Evolutionary conservation across 129 eudicot genomes (phyloP).

Genomic region (Lonicera japonica): DNA sequence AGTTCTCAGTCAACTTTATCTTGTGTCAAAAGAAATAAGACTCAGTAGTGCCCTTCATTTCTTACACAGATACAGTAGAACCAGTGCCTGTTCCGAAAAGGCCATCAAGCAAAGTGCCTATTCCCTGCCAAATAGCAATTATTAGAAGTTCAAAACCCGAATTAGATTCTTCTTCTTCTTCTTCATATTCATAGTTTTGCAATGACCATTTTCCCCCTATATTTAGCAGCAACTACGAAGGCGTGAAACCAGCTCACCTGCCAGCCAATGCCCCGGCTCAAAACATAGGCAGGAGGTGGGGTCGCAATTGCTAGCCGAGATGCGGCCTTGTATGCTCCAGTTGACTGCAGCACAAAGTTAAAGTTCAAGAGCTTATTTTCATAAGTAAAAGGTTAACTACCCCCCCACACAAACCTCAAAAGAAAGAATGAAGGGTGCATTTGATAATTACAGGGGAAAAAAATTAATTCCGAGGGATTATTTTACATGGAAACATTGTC

Average conservation of each 20-base stretch:
- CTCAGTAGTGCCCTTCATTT: neutral
- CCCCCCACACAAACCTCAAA: too few relatives aligned
- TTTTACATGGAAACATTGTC: too few relatives aligned
- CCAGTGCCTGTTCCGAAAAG: constrained; percentile 90
- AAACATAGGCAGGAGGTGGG: constrained; percentile 97
- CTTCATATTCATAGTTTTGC: too few relatives aligned
- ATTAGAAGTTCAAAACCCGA: neutral
- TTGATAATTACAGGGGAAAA: too few relatives aligned
- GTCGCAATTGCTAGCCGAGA: constrained; percentile 98
- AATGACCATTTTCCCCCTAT: too few relatives aligned
- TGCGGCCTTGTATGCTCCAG: constrained; percentile 95
- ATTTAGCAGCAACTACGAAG: neutral
- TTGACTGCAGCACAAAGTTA: constrained; percentile 50
- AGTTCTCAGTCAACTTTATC: neutral
- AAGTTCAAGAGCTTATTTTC: neutral
- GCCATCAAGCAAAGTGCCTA: constrained; percentile 88
- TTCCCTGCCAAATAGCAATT: constrained; percentile 61
- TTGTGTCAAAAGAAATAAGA: neutral
- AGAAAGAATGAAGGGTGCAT: neutral
- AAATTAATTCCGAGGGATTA: too few relatives aligned
- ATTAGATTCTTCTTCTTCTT: too few relatives aligned
- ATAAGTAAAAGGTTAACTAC: neutral
- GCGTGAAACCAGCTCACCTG: constrained; percentile 47
- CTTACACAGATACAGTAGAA: constrained; percentile 97
- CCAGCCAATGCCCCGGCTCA: constrained; percentile 99